A percentile compares a stretch with the other conserved stretches of the same genome.
Evolutionary conservation across 768 basidiomycete genomes (phyloP).

Genomic region (Pisolithus microcarpus): DNA sequence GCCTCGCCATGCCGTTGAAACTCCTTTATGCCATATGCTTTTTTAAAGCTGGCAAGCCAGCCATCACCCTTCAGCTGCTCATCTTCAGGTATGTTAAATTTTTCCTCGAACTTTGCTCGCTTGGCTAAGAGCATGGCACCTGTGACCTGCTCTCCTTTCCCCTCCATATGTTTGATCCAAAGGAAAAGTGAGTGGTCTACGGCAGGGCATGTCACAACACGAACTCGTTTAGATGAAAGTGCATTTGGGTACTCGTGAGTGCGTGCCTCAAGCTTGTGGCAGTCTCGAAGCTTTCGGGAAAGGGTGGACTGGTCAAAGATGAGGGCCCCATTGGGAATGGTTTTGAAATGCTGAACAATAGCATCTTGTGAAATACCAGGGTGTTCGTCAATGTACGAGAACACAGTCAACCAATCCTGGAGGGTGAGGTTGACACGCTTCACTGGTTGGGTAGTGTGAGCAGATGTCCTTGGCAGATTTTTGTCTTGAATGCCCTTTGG

Average conservation of each 20-base stretch:
- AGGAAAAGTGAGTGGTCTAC: constrained; percentile 25
- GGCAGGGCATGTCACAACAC: constrained; percentile 27
- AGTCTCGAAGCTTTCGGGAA: constrained; percentile 1
- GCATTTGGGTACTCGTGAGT: constrained; percentile 16
- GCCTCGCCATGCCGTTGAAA: neutral
- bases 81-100: neutral
- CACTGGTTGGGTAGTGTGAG: neutral
- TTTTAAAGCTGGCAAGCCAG: neutral
- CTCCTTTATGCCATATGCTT: neutral
- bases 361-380: neutral
- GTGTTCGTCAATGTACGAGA: constrained; percentile 5
- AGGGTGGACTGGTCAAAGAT: constrained; percentile 8
- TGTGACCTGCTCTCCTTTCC: neutral
- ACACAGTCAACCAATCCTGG: constrained; percentile 9
- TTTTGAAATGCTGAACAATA: neutral
- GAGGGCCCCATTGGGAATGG: neutral
- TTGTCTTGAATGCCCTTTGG: neutral
- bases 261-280: constrained; percentile 4
- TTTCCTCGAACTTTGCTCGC: neutral
- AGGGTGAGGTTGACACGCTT: neutral
- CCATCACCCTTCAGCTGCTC: neutral
- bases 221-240: constrained; percentile 23
- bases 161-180: constrained; percentile 21
- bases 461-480: neutral
- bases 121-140: neutral